Evolutionary conservation across 768 basidiomycete genomes (phyloP).

Genomic region (Boletellus ananas): DNA sequence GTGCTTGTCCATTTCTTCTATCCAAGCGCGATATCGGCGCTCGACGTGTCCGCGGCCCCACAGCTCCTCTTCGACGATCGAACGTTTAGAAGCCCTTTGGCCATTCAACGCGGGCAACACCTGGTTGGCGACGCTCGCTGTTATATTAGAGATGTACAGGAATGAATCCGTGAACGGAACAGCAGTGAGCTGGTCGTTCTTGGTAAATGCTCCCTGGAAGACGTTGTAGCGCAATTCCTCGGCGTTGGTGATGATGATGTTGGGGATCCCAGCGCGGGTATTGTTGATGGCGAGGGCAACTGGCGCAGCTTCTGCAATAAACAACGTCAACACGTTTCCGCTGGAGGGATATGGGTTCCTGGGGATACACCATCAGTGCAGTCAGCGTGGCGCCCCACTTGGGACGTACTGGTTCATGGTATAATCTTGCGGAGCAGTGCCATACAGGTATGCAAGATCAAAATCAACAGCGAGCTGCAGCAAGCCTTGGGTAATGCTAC

Average conservation of each 20-base stretch:
- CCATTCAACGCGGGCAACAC: constrained; percentile 53
- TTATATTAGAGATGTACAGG: constrained; percentile 55
- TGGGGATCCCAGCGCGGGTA: constrained; percentile 54
- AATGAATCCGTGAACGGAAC: constrained; percentile 62
- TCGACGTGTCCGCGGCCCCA: constrained; percentile 36
- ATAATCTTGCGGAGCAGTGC: constrained; percentile 74
- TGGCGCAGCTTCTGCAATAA: constrained; percentile 51
- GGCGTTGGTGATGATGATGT: constrained; percentile 62
- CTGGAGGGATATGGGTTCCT: constrained; percentile 64
- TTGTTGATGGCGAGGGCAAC: constrained; percentile 60
- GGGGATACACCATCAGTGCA: background rate
- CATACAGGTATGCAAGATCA: constrained; percentile 61
- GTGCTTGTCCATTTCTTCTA: constrained; percentile 42
- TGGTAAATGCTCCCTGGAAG: constrained; percentile 66
- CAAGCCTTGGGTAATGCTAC: constrained; percentile 52
- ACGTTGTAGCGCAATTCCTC: constrained; percentile 66
- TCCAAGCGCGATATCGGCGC: constrained; percentile 45
- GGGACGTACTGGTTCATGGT: constrained; percentile 53
- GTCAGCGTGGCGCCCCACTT: no score
- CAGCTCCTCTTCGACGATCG: no score
- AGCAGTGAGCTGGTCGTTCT: constrained; percentile 76
- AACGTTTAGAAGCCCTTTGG: no score
- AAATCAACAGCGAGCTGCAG: constrained; percentile 51
- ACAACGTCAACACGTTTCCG: constrained; percentile 56
- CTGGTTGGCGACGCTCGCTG: constrained; percentile 45